Evolutionary conservation across 805 yeast species (phyloP), one percentile per base, ranked within the genome.

Genomic region (Nakazawaea anatomiae): DNA sequence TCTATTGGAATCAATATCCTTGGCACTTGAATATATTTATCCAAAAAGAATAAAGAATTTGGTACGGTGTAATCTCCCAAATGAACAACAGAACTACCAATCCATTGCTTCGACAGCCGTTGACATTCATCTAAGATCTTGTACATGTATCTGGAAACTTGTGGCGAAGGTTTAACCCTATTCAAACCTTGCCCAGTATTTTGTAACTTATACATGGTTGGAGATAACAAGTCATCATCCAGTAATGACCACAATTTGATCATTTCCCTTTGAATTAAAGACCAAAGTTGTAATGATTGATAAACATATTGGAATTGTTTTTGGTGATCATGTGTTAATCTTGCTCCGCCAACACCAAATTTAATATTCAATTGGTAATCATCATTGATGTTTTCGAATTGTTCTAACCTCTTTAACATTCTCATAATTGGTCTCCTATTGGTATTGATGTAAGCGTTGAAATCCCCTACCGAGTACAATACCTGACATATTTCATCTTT

Each of bases 21-120:
- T 32, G 94, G 94, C 3, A 87, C 88, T 64, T 87, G 95, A 32
- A 84, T 77, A 62, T 87, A 87, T 62, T 87, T 87, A 65, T 87
- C 94, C 48, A 87, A 66, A 70, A 87, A 87, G 61, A 86, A 86
- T 53, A 87, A 63, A 0, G 92, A 90, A 63, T 87, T 87, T 2
- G 95, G 95, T 5, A 87, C 95, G 1, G 91, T 87, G 58, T 83
- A 85, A 64, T 87, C 95, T 40, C 94, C 95, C 14, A 87, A 61
- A 65, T 87, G 95, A 28, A 87, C 86, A 27, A 85, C 92, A 12
- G 87, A 80, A 5, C 89, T 82, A 2, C 95, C 95, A 35, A 87
- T 84, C 92, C 94, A 87, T 2, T 76, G 68, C 14, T 64, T 67
- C 4, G 84, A 79, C 27, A 87, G 79, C 46, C 73, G 72, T 60